Conservation (phyloP, 1,284 basidiomycete species). For the Ganoderma meredithae region DNA sequence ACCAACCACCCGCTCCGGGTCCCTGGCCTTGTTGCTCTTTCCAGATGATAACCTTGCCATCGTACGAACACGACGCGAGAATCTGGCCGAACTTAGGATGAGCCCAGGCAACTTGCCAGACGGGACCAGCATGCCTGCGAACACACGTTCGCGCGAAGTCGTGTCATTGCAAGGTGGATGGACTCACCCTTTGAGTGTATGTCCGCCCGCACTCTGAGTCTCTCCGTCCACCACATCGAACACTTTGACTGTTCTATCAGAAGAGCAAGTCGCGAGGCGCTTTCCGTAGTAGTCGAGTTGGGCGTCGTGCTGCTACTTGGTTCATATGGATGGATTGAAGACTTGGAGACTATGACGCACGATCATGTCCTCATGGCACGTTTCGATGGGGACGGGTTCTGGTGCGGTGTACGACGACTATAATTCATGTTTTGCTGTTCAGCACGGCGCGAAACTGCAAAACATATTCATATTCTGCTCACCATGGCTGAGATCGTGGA, state of each 20-base stretch:
- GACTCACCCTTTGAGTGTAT: constrained; percentile 86
- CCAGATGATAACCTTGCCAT: constrained; percentile 99
- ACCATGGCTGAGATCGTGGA: not conserved
- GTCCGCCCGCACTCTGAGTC: constrained; percentile 68
- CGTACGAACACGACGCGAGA: constrained; percentile 96
- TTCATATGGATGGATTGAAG: constrained; percentile 15
- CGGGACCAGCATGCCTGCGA: constrained; percentile 90
- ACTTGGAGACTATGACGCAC: constrained; percentile 55
- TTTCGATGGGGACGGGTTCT: constrained; percentile 85
- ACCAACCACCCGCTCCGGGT: constrained; percentile 73
- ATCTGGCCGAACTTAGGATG: constrained; percentile 97
- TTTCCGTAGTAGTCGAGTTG: constrained; percentile 99
- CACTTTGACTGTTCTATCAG: constrained; percentile 94
- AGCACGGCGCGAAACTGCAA: not conserved
- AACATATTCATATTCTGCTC: not conserved
- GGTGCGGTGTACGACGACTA: constrained; percentile 61
- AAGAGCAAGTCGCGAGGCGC: constrained; percentile 95
- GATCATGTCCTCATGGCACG: constrained; percentile 95
- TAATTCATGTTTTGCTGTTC: not conserved
- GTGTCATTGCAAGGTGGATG: not conserved
- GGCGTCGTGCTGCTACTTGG: constrained; percentile 83
- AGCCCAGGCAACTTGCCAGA: constrained; percentile 99
- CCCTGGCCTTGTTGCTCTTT: constrained; percentile 80
- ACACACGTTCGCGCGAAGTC: not conserved
- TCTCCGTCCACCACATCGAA: constrained; percentile 95